Evolutionary conservation across 148 eudicot species (phyloP).

Genomic region (Amaranthus palmeri): DNA sequence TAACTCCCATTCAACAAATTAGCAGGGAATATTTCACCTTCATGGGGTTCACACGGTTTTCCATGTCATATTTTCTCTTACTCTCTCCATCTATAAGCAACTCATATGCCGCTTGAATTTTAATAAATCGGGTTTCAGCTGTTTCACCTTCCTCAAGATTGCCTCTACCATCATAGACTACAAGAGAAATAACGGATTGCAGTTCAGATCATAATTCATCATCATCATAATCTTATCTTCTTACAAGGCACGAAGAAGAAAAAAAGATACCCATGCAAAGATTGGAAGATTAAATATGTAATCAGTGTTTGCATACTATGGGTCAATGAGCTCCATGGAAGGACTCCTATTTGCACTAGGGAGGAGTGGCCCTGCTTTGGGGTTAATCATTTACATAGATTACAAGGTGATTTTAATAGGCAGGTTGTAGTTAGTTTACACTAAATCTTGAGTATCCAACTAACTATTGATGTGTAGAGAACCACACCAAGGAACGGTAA

Average conservation of each 20-base stretch:
- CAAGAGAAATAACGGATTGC: constrained; percentile 4
- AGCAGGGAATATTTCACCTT: constrained; percentile 48
- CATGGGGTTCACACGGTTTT: constrained; percentile 84
- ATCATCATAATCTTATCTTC: neutral
- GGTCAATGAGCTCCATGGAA: neutral
- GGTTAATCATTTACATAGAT: no score
- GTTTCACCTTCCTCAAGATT: constrained; percentile 94
- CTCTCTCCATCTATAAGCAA: constrained; percentile 70
- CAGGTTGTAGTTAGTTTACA: no score
- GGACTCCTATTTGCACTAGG: no score
- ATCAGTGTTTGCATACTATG: neutral
- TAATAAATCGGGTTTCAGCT: constrained; percentile 91
- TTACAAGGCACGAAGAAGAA: neutral
- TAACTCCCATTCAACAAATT: neutral
- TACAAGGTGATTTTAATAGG: no score
- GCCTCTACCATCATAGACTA: constrained; percentile 95
- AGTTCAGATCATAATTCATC: constrained; percentile 10
- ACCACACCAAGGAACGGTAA: neutral
- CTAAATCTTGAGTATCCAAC: no score
- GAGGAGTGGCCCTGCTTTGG: no score
- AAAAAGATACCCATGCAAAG: neutral
- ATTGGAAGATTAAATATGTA: neutral
- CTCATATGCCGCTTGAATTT: constrained; percentile 98
- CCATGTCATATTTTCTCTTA: constrained; percentile 70
- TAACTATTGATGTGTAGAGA: no score